Evolutionary conservation across 495 filamentous ascomycete species (phyloP).

Genomic region (Penicillium soppii): DNA sequence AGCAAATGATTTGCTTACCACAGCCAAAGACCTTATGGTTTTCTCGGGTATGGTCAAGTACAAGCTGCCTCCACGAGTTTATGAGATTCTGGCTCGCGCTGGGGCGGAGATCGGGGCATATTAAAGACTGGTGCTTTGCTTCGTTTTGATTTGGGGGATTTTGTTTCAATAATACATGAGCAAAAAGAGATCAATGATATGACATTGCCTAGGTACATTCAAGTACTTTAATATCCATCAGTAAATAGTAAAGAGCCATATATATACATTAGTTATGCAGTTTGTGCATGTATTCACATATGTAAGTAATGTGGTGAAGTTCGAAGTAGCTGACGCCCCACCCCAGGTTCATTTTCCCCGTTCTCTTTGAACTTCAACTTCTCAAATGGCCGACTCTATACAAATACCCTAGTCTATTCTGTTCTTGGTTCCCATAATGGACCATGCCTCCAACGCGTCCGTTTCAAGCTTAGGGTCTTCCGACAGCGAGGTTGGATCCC

Average conservation of each 20-base stretch:
- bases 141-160: neutral
- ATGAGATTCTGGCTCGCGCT: constrained; percentile 76
- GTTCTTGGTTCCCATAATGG: constrained; percentile 26
- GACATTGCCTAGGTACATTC: too few species aligned
- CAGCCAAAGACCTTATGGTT: constrained; percentile 83
- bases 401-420: neutral
- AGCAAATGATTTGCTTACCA: constrained; percentile 67
- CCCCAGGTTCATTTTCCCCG: too few species aligned
- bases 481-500: constrained; percentile 11
- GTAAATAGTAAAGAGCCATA: too few species aligned
- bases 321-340: too few species aligned
- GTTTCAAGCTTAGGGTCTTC: constrained; percentile 20
- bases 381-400: neutral
- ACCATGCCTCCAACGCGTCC: constrained; percentile 29
- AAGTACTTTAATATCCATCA: too few species aligned
- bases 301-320: too few species aligned
- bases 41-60: constrained; percentile 95
- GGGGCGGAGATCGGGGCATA: constrained; percentile 67
- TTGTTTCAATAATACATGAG: neutral
- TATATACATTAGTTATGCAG: too few species aligned
- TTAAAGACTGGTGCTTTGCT: constrained; percentile 24
- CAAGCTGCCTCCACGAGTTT: constrained; percentile 70
- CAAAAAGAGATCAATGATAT: too few species aligned
- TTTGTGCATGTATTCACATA: too few species aligned
- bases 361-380: too few species aligned